A percentile compares a stretch with the other conserved stretches of the same genome.
These are phyloP conservation scores for Fusarium sp. DNA, from an alignment of 2,329 filamentous ascomycete genomes.

Conservation along the genomic window DNA sequence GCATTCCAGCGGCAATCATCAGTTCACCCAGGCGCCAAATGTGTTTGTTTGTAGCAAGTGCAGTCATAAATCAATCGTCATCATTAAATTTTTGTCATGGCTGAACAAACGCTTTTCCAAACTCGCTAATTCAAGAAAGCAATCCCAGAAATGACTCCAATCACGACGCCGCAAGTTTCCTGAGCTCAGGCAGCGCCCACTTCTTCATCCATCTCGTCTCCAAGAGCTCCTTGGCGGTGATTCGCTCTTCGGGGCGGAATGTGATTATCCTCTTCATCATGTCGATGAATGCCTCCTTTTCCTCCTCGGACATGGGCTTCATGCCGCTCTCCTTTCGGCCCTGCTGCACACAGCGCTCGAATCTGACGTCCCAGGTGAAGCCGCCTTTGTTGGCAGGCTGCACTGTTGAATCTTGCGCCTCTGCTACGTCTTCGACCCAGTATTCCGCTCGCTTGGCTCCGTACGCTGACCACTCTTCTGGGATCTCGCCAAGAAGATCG, in stretches of 20 bases:
- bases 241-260: constrained; percentile 28
- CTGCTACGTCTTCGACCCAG: constrained; percentile 23
- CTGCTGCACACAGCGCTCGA: constrained; percentile 33
- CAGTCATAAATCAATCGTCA: background rate
- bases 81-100: background rate
- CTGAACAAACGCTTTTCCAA: constrained; percentile 14
- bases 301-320: constrained; percentile 25
- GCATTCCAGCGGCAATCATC: no score
- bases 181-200: constrained; percentile 35
- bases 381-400: background rate
- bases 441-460: constrained; percentile 23
- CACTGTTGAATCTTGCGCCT: constrained; percentile 10
- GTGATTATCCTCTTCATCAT: constrained; percentile 37
- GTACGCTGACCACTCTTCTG: constrained; percentile 33
- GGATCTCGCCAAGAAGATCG: constrained; percentile 35
- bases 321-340: constrained; percentile 30
- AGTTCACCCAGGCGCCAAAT: no score
- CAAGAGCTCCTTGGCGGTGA: constrained; percentile 24
- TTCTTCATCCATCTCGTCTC: constrained; percentile 35
- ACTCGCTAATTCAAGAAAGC: constrained; percentile 25
- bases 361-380: constrained; percentile 25
- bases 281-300: constrained; percentile 32
- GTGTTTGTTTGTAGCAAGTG: no score
- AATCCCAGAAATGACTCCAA: constrained; percentile 10
- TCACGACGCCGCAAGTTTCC: constrained; percentile 14